Base-by-base conservation (phyloP, 345 rosid species). In the Raphanus raphanistrum region DNA sequence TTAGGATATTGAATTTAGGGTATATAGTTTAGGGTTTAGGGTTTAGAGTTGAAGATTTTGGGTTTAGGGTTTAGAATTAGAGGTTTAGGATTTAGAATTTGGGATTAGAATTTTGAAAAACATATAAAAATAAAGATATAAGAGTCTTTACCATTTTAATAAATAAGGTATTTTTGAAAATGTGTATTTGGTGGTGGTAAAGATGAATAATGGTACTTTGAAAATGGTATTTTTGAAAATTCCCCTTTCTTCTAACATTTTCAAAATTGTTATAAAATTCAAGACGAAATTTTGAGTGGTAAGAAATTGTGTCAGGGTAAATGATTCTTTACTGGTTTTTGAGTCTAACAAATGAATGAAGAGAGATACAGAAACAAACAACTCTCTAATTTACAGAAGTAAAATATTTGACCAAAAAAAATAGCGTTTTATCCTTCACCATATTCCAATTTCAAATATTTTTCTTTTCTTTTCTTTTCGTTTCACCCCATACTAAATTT, bases 271-370 rank as follows among this genome's bases (percentile, higher is more conserved):
- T 65, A 65, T 9, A 4, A 33, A 61, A 7, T n/a, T 36, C 2
- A 76, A 60, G 58, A 48, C 1, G 28, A 3, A 64, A 41, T 13
- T 43, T 66, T 43, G 17, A 31, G 68, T 66, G 68, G 68, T 66
- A 17, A 10, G 45, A 60, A 43, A 38, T 32, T 11, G 63, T 66
- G 76, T 71, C 68, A 78, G 77, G 55, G 60, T 66, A 66, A 78
- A 66, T 72, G 76, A 80, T 75, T 80, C 63, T 70, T 70, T 75
- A 66, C 82, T 74, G 71, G 63, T 63, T 4, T 32, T 58, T 26
- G 61, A 77, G 61, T 78, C 75, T 50, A 80, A 57, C 68, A 43
- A 66, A 3, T 71, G 75, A 77, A 45, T 71, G 74, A 59, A 70
- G 32, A 54, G 15, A 28, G 55, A 55, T 41, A 16, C 69, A 68